Evolutionary conservation across 2,329 filamentous ascomycete species (phyloP).

Genomic region (Fusarium devonianum): DNA sequence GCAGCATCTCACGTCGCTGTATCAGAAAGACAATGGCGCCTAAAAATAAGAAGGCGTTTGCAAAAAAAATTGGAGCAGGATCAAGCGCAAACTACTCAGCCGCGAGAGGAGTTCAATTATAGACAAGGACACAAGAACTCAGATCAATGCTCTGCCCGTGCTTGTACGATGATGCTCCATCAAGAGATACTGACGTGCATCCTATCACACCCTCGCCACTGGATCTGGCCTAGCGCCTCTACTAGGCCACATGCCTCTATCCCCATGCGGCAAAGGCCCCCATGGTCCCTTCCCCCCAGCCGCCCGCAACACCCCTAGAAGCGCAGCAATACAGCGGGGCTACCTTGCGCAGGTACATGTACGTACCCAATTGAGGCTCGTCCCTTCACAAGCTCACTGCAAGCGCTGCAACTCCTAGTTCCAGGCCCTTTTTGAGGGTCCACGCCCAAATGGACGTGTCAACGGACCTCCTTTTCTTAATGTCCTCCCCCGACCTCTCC

Average conservation of each 20-base stretch:
- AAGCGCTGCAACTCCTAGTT: slow-evolving; percentile 31
- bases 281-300: slow-evolving; percentile 29
- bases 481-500: slow-evolving; percentile 34
- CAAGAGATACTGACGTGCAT: slow-evolving; percentile 15
- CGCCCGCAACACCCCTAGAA: slow-evolving; percentile 16
- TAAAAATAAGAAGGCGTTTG: slow-evolving; percentile 10
- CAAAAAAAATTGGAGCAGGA: background rate
- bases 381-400: slow-evolving; percentile 5
- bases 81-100: slow-evolving; percentile 5
- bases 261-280: slow-evolving; percentile 18
- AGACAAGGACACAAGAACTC: background rate
- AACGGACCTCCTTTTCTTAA: slow-evolving; percentile 41
- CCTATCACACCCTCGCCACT: slow-evolving; percentile 4
- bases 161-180: slow-evolving; percentile 8
- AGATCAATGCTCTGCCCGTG: too few relatives aligned
- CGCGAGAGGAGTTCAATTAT: background rate
- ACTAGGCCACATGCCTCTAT: background rate
- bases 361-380: slow-evolving; percentile 12
- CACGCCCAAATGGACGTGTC: slow-evolving; percentile 29
- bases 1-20: slow-evolving; percentile 4
- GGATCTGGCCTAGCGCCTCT: slow-evolving; percentile 16
- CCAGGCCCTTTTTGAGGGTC: slow-evolving; percentile 30
- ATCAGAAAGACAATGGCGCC: slow-evolving; percentile 4
- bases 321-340: slow-evolving; percentile 10
- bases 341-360: slow-evolving; percentile 11